Evolutionary conservation across 1,139 yeast genomes (phyloP).

Genomic region (Saccharomyces hybrid): DNA sequence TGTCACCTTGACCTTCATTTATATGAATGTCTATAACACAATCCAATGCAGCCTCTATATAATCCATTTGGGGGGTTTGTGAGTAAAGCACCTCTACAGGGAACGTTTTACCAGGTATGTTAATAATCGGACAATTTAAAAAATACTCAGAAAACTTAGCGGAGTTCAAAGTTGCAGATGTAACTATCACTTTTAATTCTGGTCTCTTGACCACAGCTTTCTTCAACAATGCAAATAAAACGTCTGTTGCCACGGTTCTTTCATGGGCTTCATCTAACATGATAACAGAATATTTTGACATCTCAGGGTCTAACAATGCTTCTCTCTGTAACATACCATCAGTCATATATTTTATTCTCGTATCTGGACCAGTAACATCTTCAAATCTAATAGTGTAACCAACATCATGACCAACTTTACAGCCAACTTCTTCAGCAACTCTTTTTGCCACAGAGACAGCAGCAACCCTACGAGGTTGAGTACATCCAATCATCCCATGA

Average conservation of each 20-base stretch:
- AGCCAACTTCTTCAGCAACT: conserved; percentile 81
- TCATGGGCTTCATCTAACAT: conserved; percentile 97
- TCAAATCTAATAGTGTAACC: conserved; percentile 40
- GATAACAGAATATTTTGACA: conserved; percentile 73
- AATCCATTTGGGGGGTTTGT: conserved; percentile 77
- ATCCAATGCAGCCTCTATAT: conserved; percentile 72
- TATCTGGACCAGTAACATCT: conserved; percentile 54
- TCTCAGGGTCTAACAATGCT: conserved; percentile 64
- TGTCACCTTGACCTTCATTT: conserved; percentile 73
- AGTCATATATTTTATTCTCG: conserved; percentile 78
- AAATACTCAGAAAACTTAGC: conserved; percentile 74
- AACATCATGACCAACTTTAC: conserved; percentile 64
- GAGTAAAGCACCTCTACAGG: conserved; percentile 81
- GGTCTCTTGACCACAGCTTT: conserved; percentile 66
- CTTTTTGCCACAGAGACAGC: conserved; percentile 90
- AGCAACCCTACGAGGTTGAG: conserved; percentile 97
- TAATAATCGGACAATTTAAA: conserved; percentile 68
- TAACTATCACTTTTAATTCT: conserved; percentile 67
- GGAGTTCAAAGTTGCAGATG: conserved; percentile 91
- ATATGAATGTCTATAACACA: conserved; percentile 77
- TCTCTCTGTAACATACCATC: conserved; percentile 93
- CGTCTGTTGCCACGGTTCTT: conserved; percentile 89
- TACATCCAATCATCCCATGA: conserved; percentile 66
- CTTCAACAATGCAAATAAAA: conserved; percentile 75
- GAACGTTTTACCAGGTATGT: conserved; percentile 84